A percentile compares a stretch with the other conserved stretches of the same genome.
These are phyloP conservation scores for Solanum etuberosum DNA, from an alignment of 257 asterid species.

Conservation along the genomic window DNA sequence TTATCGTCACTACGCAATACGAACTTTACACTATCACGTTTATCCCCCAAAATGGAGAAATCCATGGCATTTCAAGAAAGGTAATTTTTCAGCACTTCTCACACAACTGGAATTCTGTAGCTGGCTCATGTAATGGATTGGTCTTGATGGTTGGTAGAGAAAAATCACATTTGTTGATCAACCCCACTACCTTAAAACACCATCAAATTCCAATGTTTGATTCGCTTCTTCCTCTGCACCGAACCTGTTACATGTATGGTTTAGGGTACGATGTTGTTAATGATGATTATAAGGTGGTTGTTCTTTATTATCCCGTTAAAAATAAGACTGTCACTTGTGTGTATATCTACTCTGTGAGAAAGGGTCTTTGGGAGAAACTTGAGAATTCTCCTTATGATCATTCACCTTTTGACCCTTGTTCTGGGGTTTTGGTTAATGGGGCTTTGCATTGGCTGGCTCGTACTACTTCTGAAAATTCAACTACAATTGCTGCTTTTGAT, in stretches of 20 bases:
- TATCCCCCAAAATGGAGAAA: not conserved
- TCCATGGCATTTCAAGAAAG: not conserved
- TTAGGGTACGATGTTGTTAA: conserved; percentile 25
- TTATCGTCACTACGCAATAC: not conserved
- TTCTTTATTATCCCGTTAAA: conserved; percentile 17
- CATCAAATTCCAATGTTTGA: not conserved
- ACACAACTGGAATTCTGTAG: not conserved
- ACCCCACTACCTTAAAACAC: conserved; percentile 11
- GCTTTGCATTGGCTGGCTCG: not conserved
- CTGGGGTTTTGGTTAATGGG: conserved; percentile 23
- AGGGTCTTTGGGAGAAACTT: conserved; percentile 23
- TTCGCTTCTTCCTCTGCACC: not conserved
- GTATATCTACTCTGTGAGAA: conserved; percentile 24
- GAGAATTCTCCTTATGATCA: conserved; percentile 22
- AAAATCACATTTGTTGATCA: not conserved
- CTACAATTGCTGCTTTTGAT: conserved; percentile 19
- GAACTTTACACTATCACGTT: not conserved
- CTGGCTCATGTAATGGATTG: not conserved
- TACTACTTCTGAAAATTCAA: not conserved
- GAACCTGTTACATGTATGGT: conserved; percentile 1
- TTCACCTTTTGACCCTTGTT: not conserved
- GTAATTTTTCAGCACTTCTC: not conserved
- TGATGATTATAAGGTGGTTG: conserved; percentile 38
- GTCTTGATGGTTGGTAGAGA: not conserved
- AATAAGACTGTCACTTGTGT: conserved; percentile 20